Conservation (phyloP, 139 green algal species). For the Auxenochlorella pyrenoidosa region DNA sequence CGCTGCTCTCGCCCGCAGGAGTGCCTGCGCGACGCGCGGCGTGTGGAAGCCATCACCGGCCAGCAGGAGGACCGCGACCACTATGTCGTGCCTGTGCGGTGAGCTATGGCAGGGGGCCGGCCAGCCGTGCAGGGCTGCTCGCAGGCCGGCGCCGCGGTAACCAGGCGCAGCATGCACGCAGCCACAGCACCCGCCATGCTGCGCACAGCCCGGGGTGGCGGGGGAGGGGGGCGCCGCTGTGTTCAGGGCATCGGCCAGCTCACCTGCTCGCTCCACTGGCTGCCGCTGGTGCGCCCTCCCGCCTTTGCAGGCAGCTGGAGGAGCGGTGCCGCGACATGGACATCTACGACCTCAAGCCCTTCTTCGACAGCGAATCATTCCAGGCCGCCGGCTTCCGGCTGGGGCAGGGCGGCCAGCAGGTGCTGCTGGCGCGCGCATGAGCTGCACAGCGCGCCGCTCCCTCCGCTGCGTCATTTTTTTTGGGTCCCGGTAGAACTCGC, state of each 20-base stretch:
- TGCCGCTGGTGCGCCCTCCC: neutral
- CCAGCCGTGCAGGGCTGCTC: too few relatives aligned
- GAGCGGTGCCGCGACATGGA: constrained; percentile 85
- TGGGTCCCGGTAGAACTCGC: neutral
- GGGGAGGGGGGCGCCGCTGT: too few relatives aligned
- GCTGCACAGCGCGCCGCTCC: too few relatives aligned
- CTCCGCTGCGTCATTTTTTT: too few relatives aligned
- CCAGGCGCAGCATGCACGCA: too few relatives aligned
- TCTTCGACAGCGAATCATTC: constrained; percentile 75
- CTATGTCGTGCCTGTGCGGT: constrained; percentile 28
- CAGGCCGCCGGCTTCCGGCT: constrained; percentile 64
- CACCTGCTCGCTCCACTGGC: neutral
- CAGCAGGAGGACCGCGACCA: constrained; percentile 40
- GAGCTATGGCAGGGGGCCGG: neutral
- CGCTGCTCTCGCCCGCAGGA: constrained; percentile 32
- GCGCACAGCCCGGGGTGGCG: too few relatives aligned
- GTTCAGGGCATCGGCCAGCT: too few relatives aligned
- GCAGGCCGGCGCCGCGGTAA: too few relatives aligned
- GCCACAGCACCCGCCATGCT: too few relatives aligned
- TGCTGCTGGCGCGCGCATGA: constrained; percentile 52
- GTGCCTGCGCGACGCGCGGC: constrained; percentile 67
- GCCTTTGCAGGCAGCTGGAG: constrained; percentile 64
- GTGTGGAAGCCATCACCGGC: constrained; percentile 45
- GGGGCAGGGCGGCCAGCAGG: constrained; percentile 27
- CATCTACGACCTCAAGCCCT: constrained; percentile 81